Conservation (phyloP, 2,329 filamentous ascomycete genomes). For the Penicillium frequentans region DNA sequence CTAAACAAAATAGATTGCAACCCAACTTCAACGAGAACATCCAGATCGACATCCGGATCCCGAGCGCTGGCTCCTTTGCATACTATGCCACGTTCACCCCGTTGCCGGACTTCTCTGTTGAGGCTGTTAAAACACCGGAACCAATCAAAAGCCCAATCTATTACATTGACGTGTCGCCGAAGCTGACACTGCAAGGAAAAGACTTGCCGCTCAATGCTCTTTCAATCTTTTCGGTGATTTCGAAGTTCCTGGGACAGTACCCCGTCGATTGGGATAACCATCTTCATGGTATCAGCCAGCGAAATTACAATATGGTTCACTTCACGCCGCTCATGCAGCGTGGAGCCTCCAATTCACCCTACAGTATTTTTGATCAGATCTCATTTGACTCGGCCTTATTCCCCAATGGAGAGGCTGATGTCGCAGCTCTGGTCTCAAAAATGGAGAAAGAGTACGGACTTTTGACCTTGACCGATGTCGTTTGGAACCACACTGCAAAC, state of each 20-base stretch:
- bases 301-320: constrained; percentile 98
- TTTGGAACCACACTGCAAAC: constrained; percentile 96
- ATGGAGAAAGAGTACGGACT: constrained; percentile 84
- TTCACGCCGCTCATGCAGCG: constrained; percentile 92
- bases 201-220: constrained; percentile 81
- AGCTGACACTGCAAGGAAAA: constrained; percentile 70
- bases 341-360: constrained; percentile 90
- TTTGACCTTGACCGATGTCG: constrained; percentile 89
- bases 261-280: constrained; percentile 89
- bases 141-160: constrained; percentile 72
- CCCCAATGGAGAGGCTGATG: constrained; percentile 78
- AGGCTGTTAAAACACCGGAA: constrained; percentile 50
- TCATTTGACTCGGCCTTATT: constrained; percentile 81
- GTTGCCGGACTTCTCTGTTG: constrained; percentile 72
- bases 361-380: constrained; percentile 93
- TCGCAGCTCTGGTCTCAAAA: constrained; percentile 71
- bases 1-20: constrained; percentile 57
- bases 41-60: constrained; percentile 84
- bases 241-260: constrained; percentile 97
- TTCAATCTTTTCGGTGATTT: constrained; percentile 89
- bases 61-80: constrained; percentile 81
- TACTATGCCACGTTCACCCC: constrained; percentile 93
- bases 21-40: constrained; percentile 92
- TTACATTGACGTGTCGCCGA: constrained; percentile 92
- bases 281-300: constrained; percentile 78